These are phyloP conservation scores for Tetracentron sinense DNA, from an alignment of 164 flowering plant genomes.

Conservation along the genomic window DNA sequence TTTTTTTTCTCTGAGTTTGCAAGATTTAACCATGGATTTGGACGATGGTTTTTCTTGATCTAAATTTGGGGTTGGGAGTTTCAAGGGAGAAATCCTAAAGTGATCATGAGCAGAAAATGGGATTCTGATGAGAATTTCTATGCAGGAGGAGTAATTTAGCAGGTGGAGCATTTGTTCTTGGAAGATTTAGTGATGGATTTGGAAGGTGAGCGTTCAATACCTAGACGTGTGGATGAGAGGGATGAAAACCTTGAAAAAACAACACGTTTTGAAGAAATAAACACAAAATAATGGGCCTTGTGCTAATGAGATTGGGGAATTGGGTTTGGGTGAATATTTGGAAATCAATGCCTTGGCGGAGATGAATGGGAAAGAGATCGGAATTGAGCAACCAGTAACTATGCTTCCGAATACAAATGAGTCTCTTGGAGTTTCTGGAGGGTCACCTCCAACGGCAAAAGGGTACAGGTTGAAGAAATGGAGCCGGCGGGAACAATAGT, in stretches of 20 bases:
- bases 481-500: no score
- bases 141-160: no score
- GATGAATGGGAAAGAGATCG: slow-evolving; percentile 14
- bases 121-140: no score
- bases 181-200: slow-evolving; percentile 37
- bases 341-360: slow-evolving; percentile 3
- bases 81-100: not conserved
- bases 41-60: not conserved
- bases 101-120: no score
- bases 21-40: not conserved
- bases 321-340: slow-evolving; percentile 5
- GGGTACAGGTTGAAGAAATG: slow-evolving; percentile 86
- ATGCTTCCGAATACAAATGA: slow-evolving; percentile 16
- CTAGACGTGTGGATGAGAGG: slow-evolving; percentile 33
- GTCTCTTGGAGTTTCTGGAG: slow-evolving; percentile 26
- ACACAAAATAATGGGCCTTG: slow-evolving; percentile 30
- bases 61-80: not conserved
- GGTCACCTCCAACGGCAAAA: slow-evolving; percentile 32
- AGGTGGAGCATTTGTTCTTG: not conserved
- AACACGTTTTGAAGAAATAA: slow-evolving; percentile 16
- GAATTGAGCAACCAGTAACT: slow-evolving; percentile 9
- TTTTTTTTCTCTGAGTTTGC: not conserved
- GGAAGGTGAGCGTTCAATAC: slow-evolving; percentile 30
- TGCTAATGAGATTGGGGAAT: slow-evolving; percentile 18
- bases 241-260: slow-evolving; percentile 17